A percentile compares a stretch with the other conserved stretches of the same genome.
Evolutionary conservation across 345 rosid genomes (phyloP).

Genomic region (Rhizophora apiculata): DNA sequence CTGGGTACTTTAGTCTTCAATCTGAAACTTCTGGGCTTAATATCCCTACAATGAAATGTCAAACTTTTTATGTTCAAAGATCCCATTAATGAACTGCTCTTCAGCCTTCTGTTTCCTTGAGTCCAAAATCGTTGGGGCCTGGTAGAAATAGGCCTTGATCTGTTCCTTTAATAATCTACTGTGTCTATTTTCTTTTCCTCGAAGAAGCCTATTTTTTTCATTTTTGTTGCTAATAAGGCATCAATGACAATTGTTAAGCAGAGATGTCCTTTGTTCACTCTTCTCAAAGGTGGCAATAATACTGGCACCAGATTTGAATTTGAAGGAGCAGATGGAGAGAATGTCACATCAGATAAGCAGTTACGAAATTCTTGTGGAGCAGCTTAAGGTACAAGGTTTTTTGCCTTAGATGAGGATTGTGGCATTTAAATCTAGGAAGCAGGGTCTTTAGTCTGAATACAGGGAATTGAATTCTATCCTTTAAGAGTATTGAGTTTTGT

Average conservation of each 20-base stretch:
- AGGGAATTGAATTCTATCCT: neutral
- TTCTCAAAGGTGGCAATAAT: constrained; percentile 33
- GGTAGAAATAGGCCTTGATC: no score
- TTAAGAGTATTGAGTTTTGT: constrained; percentile 10
- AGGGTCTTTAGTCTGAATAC: neutral
- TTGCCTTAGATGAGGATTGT: neutral
- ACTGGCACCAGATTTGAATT: constrained; percentile 31
- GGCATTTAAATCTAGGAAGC: neutral
- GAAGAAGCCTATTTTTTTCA: neutral
- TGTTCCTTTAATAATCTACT: no score
- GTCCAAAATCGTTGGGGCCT: neutral
- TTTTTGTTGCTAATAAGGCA: constrained; percentile 5
- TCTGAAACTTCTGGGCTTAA: neutral
- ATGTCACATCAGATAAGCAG: constrained; percentile 52
- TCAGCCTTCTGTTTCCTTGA: neutral
- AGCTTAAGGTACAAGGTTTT: constrained; percentile 50
- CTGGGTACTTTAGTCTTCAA: neutral
- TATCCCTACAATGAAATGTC: neutral
- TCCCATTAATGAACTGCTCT: neutral
- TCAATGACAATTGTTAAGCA: constrained; percentile 24
- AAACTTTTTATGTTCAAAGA: neutral
- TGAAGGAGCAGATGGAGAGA: constrained; percentile 35
- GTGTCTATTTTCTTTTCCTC: neutral
- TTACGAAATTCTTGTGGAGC: constrained; percentile 54
- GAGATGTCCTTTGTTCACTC: constrained; percentile 37